Percentiles rank a stretch among this genome's conserved stretches.
Conservation (phyloP, 2,329 filamentous ascomycete species). For the Aurifilum marmelostoma region DNA sequence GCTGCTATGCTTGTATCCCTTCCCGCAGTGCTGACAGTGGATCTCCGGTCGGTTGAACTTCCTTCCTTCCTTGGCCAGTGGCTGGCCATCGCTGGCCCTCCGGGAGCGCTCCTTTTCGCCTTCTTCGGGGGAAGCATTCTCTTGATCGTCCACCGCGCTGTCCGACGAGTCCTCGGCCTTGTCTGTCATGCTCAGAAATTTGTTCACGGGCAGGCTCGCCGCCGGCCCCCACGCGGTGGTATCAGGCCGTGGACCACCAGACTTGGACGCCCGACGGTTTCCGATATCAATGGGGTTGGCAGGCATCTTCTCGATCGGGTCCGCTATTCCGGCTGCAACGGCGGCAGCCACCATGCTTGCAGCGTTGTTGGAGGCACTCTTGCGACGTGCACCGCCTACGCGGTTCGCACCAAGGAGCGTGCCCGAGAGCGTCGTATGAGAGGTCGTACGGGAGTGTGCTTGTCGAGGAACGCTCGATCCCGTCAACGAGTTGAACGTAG, state of each 20-base stretch:
- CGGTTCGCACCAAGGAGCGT: constrained; percentile 82
- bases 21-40: constrained; percentile 96
- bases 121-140: constrained; percentile 60
- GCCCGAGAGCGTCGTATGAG: constrained; percentile 77
- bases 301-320: constrained; percentile 47
- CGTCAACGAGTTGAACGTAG: constrained; percentile 61
- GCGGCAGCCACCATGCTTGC: constrained; percentile 77
- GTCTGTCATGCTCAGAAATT: constrained; percentile 50
- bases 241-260: constrained; percentile 55
- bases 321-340: constrained; percentile 60
- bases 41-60: constrained; percentile 83
- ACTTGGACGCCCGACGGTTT: constrained; percentile 70
- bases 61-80: constrained; percentile 77
- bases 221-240: constrained; percentile 49
- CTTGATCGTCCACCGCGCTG: constrained; percentile 72
- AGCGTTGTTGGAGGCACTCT: constrained; percentile 82
- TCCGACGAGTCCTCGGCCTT: constrained; percentile 54
- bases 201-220: constrained; percentile 67
- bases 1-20: constrained; percentile 99
- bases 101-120: constrained; percentile 55
- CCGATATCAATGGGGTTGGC: constrained; percentile 61
- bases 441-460: constrained; percentile 74
- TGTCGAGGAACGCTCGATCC: constrained; percentile 62
- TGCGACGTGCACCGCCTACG: constrained; percentile 75
- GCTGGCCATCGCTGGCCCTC: constrained; percentile 84